phyloP scores from a whole-genome alignment of 1,139 yeast genomes.

The Zygoascus sp. region DNA sequence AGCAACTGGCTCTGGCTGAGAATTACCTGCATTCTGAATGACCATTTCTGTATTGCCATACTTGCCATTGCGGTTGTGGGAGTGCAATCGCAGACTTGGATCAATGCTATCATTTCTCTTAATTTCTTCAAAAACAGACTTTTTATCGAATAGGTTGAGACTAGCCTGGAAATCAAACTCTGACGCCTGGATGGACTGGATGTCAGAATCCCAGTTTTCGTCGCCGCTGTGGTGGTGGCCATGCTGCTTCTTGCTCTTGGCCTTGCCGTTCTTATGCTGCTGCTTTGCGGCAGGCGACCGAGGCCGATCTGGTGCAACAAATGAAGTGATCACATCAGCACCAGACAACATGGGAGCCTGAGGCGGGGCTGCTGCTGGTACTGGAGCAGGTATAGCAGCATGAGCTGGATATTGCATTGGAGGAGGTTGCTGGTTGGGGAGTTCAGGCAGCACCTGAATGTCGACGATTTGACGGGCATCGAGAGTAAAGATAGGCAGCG shows the following conservation, averaged over 20 bases:
- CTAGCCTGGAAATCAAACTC: slow-evolving; percentile 89
- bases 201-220: slow-evolving; percentile 50
- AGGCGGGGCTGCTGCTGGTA: too few species aligned
- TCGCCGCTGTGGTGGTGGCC: slow-evolving; percentile 9
- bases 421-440: too few species aligned
- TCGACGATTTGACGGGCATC: slow-evolving; percentile 31
- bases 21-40: slow-evolving; percentile 27
- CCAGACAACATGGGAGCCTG: too few species aligned
- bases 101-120: slow-evolving; percentile 58
- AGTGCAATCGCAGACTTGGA: slow-evolving; percentile 63
- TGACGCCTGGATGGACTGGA: slow-evolving; percentile 39
- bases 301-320: slow-evolving; percentile 1
- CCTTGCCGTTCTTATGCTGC: neutral
- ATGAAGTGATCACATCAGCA: neutral
- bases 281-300: neutral
- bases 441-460: slow-evolving; percentile 28
- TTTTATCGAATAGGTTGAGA: slow-evolving; percentile 77
- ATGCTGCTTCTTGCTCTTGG: slow-evolving; percentile 3
- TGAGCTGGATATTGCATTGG: slow-evolving; percentile 2
- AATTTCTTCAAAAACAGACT: slow-evolving; percentile 72
- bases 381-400: neutral
- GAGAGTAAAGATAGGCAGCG: slow-evolving; percentile 20
- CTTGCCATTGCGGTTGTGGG: slow-evolving; percentile 59
- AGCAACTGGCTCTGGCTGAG: neutral
- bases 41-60: slow-evolving; percentile 76